A percentile compares a stretch with the other conserved stretches of the same genome.
Conservation (phyloP, 139 green algal species). For the Limnomonas spitsbergensis region DNA sequence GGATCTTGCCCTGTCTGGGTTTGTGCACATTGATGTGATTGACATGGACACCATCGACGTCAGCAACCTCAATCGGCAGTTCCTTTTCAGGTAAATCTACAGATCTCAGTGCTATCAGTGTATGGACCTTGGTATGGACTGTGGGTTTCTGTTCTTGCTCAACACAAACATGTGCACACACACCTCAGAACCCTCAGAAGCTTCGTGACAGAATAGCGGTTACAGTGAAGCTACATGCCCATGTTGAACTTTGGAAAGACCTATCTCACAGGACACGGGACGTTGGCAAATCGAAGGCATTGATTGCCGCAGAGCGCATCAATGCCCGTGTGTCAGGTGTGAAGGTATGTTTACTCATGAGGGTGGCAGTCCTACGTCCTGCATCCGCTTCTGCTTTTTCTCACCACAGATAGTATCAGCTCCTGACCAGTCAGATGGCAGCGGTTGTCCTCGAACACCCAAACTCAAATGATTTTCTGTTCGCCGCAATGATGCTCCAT, state of each 20-base stretch:
- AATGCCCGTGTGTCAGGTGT: slow-evolving; percentile 79
- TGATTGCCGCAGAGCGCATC: slow-evolving; percentile 81
- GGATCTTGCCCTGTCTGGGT: slow-evolving; percentile 36
- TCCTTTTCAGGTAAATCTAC: slow-evolving; percentile 83
- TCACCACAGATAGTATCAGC: too few species aligned
- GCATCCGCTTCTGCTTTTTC: too few species aligned
- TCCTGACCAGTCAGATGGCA: too few species aligned
- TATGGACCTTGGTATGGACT: neutral
- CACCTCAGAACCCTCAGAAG: too few species aligned
- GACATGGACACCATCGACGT: slow-evolving; percentile 99
- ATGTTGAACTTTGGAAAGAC: too few species aligned
- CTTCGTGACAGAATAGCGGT: too few species aligned
- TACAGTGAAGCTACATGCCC: too few species aligned
- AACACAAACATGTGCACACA: too few species aligned
- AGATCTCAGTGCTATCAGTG: neutral
- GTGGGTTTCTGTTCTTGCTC: neutral
- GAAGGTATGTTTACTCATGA: slow-evolving; percentile 46
- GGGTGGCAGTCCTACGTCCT: slow-evolving; percentile 45
- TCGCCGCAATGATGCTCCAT: too few species aligned
- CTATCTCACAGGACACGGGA: slow-evolving; percentile 71
- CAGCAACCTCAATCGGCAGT: slow-evolving; percentile 98
- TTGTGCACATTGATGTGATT: slow-evolving; percentile 97
- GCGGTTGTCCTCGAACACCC: too few species aligned
- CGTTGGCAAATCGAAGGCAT: slow-evolving; percentile 92
- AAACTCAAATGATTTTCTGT: too few species aligned